phyloP scores from a whole-genome alignment of 352 stramenopile species.

The Globisporangium emineosum region DNA sequence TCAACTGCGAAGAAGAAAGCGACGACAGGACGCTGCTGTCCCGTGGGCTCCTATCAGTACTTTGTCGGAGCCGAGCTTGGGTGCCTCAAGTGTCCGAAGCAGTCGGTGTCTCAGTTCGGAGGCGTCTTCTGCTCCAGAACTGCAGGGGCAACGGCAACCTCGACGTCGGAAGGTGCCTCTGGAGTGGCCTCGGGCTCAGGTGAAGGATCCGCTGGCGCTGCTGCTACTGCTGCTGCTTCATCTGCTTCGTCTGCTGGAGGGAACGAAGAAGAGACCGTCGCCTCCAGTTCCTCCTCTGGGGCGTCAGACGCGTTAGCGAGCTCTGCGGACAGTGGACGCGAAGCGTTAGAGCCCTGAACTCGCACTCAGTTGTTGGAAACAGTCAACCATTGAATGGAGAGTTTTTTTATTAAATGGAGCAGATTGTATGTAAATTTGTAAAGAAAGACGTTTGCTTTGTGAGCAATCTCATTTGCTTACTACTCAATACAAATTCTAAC shows the following conservation, averaged over 20 bases:
- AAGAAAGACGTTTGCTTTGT: too few species aligned
- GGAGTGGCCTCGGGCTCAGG: not conserved
- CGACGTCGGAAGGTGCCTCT: not conserved
- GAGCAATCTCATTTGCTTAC: too few species aligned
- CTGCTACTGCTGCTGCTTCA: too few species aligned
- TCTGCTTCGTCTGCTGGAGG: not conserved
- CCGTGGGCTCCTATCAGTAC: not conserved
- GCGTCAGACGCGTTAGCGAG: not conserved
- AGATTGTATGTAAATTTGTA: too few species aligned
- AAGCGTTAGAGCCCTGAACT: not conserved
- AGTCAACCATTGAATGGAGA: too few species aligned
- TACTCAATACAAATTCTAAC: too few species aligned
- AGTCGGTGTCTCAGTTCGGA: slow-evolving; percentile 1
- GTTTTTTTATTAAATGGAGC: too few species aligned
- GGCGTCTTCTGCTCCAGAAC: slow-evolving; percentile 1
- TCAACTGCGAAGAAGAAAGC: not conserved
- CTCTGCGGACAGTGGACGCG: not conserved
- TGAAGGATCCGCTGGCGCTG: not conserved
- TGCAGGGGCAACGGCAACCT: not conserved
- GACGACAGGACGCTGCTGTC: not conserved
- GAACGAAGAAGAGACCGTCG: not conserved
- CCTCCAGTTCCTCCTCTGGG: not conserved
- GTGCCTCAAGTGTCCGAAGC: not conserved
- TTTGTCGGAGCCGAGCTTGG: not conserved
- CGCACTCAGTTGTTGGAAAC: too few species aligned